phyloP scores from a whole-genome alignment of 2,329 filamentous ascomycete genomes.

The Exophiala lecanii-corni region DNA sequence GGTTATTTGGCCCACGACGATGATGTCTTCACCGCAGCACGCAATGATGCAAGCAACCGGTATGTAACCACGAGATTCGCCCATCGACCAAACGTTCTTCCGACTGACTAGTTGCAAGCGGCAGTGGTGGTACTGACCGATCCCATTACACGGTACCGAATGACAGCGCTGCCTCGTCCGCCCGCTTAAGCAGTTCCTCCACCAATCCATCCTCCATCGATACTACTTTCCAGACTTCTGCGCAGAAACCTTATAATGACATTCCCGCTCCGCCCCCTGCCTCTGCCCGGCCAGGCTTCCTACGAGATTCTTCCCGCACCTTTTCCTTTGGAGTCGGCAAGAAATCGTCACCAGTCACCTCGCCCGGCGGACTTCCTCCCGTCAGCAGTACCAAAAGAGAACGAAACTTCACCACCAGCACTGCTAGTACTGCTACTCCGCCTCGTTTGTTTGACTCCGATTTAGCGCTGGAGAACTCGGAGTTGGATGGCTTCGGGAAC shows the following conservation, averaged over 20 bases:
- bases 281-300: conserved; percentile 32
- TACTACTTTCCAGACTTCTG: conserved; percentile 34
- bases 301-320: conserved; percentile 46
- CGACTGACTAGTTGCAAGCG: conserved; percentile 30
- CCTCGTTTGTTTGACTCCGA: conserved; percentile 47
- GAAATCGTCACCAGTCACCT: conserved; percentile 29
- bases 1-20: conserved; percentile 29
- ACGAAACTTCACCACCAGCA: conserved; percentile 48
- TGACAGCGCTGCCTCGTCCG: conserved; percentile 44
- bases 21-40: conserved; percentile 38
- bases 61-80: conserved; percentile 26
- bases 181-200: conserved; percentile 51
- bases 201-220: conserved; percentile 54
- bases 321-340: conserved; percentile 49
- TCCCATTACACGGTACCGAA: conserved; percentile 44
- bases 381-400: conserved; percentile 32
- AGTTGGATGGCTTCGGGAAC: conserved; percentile 44
- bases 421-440: conserved; percentile 48
- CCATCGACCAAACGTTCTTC: neutral
- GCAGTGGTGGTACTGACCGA: conserved; percentile 46
- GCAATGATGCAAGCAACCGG: conserved; percentile 34
- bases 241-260: conserved; percentile 36
- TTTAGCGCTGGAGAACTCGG: conserved; percentile 37
- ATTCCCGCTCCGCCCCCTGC: conserved; percentile 38
- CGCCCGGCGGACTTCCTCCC: conserved; percentile 19